Conservation (phyloP, 306 rosid species). For the Boehmeria nivea region DNA sequence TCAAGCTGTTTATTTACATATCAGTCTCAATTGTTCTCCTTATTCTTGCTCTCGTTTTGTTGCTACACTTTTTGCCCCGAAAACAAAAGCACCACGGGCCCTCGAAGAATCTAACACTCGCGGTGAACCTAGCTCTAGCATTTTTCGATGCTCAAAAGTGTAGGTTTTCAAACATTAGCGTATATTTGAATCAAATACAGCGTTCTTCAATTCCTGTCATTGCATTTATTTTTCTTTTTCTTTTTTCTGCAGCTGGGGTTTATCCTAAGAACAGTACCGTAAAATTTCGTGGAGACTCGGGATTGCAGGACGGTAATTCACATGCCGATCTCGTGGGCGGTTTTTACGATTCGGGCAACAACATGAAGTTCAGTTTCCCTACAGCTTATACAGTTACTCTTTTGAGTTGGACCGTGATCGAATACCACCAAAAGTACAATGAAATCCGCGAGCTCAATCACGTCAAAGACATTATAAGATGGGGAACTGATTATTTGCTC, state of each 20-base stretch:
- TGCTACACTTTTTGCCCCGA: too few relatives aligned
- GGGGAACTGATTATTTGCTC: slow-evolving; percentile 81
- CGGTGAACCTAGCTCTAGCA: too few relatives aligned
- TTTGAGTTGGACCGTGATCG: slow-evolving; percentile 77
- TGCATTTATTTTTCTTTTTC: neutral
- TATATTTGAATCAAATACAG: too few relatives aligned
- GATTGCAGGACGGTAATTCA: slow-evolving; percentile 51
- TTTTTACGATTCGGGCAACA: slow-evolving; percentile 86
- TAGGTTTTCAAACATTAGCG: too few relatives aligned
- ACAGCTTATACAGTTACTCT: slow-evolving; percentile 75
- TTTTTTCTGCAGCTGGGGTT: slow-evolving; percentile 45
- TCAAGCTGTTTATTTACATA: slow-evolving; percentile 38
- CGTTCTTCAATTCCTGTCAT: slow-evolving; percentile 7
- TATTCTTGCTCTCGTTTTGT: slow-evolving; percentile 31
- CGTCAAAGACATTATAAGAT: slow-evolving; percentile 66
- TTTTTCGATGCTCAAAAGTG: too few relatives aligned
- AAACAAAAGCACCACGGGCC: too few relatives aligned
- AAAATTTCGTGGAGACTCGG: slow-evolving; percentile 67
- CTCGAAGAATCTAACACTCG: too few relatives aligned
- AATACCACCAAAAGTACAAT: slow-evolving; percentile 62
- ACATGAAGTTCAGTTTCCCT: slow-evolving; percentile 71
- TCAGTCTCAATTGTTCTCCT: slow-evolving; percentile 21
- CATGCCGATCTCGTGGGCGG: slow-evolving; percentile 56
- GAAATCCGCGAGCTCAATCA: slow-evolving; percentile 71
- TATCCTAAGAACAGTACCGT: slow-evolving; percentile 55